These are phyloP conservation scores for Fraxinus americana DNA, from an alignment of 257 asterid genomes.

Conservation along the genomic window DNA sequence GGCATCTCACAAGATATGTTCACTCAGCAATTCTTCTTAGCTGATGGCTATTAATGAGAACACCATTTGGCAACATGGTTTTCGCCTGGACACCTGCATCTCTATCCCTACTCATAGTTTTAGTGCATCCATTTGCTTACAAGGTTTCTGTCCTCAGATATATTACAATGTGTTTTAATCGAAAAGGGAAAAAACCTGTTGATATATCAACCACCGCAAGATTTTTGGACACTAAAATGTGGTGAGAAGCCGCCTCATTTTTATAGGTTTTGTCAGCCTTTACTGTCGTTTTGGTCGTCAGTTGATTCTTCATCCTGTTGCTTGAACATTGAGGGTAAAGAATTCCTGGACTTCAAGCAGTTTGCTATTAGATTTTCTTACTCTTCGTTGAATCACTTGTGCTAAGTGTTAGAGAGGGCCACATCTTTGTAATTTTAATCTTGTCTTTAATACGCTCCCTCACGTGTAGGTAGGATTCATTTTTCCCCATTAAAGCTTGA, in stretches of 20 bases:
- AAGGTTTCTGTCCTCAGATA: not conserved
- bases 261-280: not conserved
- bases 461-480: not conserved
- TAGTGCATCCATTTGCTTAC: not conserved
- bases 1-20: not conserved
- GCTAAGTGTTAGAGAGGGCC: not conserved
- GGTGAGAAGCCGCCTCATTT: not conserved
- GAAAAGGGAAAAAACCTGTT: not conserved
- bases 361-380: not conserved
- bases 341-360: not conserved
- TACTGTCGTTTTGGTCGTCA: not conserved
- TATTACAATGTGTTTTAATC: not conserved
- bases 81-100: not conserved
- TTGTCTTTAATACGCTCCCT: not conserved
- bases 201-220: not conserved
- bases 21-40: not conserved
- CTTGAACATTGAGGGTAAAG: not conserved
- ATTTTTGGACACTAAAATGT: not conserved
- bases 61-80: not conserved
- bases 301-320: not conserved
- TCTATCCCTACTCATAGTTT: not conserved
- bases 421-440: too few relatives aligned
- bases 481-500: not conserved
- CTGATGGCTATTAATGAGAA: not conserved
- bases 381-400: not conserved